These are phyloP conservation scores for Leccinum subgranulosum DNA, from an alignment of 768 basidiomycete species.

Conservation along the genomic window DNA sequence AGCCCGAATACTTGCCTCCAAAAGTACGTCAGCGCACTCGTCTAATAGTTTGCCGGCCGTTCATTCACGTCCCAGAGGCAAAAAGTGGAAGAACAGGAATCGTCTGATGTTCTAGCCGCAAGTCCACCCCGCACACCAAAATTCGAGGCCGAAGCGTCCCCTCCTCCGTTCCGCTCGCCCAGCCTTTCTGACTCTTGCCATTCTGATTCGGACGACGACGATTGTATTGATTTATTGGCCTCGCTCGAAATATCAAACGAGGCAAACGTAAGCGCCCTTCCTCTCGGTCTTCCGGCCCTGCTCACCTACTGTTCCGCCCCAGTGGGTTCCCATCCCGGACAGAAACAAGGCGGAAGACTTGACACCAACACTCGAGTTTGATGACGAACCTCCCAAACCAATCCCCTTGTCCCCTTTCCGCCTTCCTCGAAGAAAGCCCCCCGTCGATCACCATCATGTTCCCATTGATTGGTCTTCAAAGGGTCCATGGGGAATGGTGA, in stretches of 20 bases:
- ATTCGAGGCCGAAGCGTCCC: slow-evolving; percentile 2
- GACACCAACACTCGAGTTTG: slow-evolving; percentile 13
- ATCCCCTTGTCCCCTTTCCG: slow-evolving; percentile 1
- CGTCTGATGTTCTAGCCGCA: neutral
- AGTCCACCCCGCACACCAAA: neutral
- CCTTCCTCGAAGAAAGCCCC: slow-evolving; percentile 14
- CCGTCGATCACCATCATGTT: slow-evolving; percentile 18
- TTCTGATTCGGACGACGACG: slow-evolving; percentile 20
- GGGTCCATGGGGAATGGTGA: slow-evolving; percentile 23
- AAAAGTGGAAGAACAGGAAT: slow-evolving; percentile 7
- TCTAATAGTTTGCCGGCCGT: neutral
- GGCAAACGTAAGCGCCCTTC: slow-evolving; percentile 19
- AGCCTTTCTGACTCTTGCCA: neutral
- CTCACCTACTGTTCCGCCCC: slow-evolving; percentile 5
- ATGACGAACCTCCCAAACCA: slow-evolving; percentile 1
- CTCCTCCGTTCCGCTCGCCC: slow-evolving; percentile 4
- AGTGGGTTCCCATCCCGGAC: slow-evolving; percentile 27
- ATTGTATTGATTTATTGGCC: slow-evolving; percentile 20
- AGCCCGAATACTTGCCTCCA: slow-evolving; percentile 16
- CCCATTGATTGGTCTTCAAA: slow-evolving; percentile 16
- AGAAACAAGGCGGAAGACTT: slow-evolving; percentile 33
- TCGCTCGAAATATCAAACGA: slow-evolving; percentile 32
- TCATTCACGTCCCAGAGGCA: slow-evolving; percentile 16
- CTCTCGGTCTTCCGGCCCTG: neutral
- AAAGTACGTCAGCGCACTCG: slow-evolving; percentile 16